Evolutionary conservation across 139 green algal species (phyloP), one percentile per base, ranked within the genome.

Genomic region (Pedinophyceae sp.): DNA sequence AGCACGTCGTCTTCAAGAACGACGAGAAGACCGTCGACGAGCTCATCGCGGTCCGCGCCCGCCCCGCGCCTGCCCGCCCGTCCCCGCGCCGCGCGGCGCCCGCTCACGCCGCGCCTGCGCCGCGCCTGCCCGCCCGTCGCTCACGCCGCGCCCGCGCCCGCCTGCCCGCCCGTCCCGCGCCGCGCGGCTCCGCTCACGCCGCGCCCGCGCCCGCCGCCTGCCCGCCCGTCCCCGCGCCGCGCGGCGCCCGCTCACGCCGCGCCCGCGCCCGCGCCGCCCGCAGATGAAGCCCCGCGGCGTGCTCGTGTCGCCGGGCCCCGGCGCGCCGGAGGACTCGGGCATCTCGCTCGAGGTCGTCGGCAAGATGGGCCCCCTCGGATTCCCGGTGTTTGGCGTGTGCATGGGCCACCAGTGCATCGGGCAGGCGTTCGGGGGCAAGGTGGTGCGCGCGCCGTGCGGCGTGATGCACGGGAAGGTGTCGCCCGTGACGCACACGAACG

Each of bases 401-500:
- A 98, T 98, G 91, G 91, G 91, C 0, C 90, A 95, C 59, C 91
- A 59, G 53, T 59, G 53, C 53, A 59, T 59, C 28, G 53, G 53
- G 28, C 70, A 83, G 73, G 81, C 64, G 53, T 84, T 80, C 63
- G 74, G 67, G 15, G 76, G 71, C 27, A 39, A 77, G 30, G 74
- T 98, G 5, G 74, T 95, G 27, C 77, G 90, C 1, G 86, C 90
- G 13, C 89, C 88, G 10, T 71, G 56, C 34, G 90, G 90, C 0
- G 77, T 97, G 5, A 95, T 98, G 87, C 90, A 98, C 65, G 90
- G 90, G 49, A 97, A 97, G 68, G 88, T 76, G 1, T 95, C 82
- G 1, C 72, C 65, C 1, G 90, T 98, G 18, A 84, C 61, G 34
- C 90, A 97, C 71, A 86, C 54, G 1, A 73, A 77, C 55, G 60